Conservation (phyloP, 2,329 filamentous ascomycete genomes). For the Pleoardoris graminearum region DNA sequence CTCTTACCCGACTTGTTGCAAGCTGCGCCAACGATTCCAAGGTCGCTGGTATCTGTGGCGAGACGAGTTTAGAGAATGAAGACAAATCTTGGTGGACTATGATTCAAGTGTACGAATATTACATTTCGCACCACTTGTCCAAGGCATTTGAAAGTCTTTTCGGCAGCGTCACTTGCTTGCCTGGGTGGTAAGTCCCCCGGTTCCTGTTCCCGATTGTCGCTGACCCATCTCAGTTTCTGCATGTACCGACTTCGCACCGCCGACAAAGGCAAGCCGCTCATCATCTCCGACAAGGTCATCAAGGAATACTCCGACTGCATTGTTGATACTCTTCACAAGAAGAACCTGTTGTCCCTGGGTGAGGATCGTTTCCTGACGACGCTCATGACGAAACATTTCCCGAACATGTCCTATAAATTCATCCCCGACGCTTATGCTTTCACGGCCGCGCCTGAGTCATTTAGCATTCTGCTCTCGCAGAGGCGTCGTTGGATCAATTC, state of each 20-base stretch:
- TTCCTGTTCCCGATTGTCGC: conserved; percentile 11
- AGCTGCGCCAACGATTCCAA: conserved; percentile 92
- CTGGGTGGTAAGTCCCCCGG: conserved; percentile 79
- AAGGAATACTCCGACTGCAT: conserved; percentile 84
- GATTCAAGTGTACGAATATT: conserved; percentile 99
- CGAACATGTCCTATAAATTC: conserved; percentile 94
- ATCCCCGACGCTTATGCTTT: conserved; percentile 89
- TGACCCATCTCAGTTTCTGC: conserved; percentile 71
- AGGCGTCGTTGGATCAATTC: conserved; percentile 99
- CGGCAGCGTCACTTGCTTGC: conserved; percentile 96
- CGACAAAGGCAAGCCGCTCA: conserved; percentile 90
- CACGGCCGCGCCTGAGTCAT: conserved; percentile 91
- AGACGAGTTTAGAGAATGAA: conserved; percentile 94
- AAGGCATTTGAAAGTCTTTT: conserved; percentile 99
- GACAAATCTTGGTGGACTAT: conserved; percentile 98
- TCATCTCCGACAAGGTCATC: conserved; percentile 88
- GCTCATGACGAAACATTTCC: conserved; percentile 97
- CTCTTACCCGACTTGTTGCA: conserved; percentile 87
- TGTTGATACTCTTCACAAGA: conserved; percentile 91
- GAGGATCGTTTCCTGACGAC: conserved; percentile 98
- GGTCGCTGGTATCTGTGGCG: conserved; percentile 96
- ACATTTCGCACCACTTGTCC: conserved; percentile 93
- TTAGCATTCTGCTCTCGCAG: conserved; percentile 94
- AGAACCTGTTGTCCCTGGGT: conserved; percentile 90
- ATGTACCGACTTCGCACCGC: conserved; percentile 97